Conservation (phyloP, 139 green algal genomes). For the Chlamydomonas sp. region DNA sequence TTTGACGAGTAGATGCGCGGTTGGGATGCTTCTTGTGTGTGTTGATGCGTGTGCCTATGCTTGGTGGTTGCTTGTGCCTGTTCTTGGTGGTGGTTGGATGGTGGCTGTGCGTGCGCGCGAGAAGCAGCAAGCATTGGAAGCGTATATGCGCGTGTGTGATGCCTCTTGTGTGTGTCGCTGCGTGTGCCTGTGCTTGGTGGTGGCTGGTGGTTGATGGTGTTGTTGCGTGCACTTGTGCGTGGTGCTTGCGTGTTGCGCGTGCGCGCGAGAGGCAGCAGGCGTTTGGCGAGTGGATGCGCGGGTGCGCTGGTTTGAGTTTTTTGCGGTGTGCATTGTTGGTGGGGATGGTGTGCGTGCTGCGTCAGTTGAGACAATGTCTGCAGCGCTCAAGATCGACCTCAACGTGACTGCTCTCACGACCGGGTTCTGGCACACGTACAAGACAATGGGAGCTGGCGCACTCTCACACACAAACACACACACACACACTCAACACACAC, state of each 20-base stretch:
- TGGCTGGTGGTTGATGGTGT: too few relatives aligned
- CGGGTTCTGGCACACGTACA: conserved; percentile 70
- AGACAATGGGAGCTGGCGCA: too few relatives aligned
- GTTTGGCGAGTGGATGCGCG: conserved; percentile 70
- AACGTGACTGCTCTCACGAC: conserved; percentile 62
- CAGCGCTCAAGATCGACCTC: conserved; percentile 13
- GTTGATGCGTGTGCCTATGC: background rate
- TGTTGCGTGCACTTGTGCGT: too few relatives aligned
- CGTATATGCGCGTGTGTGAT: conserved; percentile 52
- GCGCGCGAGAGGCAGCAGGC: conserved; percentile 81
- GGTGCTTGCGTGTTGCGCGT: conserved; percentile 58
- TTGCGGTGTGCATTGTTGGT: too few relatives aligned
- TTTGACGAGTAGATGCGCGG: conserved; percentile 70
- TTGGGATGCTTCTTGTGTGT: conserved; percentile 34
- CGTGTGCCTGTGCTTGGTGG: conserved; percentile 52
- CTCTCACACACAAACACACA: too few relatives aligned
- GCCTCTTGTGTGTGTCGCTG: conserved; percentile 53
- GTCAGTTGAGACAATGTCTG: background rate
- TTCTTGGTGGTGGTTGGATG: too few relatives aligned
- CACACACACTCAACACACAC: too few relatives aligned
- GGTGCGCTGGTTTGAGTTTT: conserved; percentile 33
- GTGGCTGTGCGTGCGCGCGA: conserved; percentile 60
- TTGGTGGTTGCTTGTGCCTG: conserved; percentile 77
- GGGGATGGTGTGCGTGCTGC: too few relatives aligned
- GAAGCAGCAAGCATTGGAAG: conserved; percentile 77